Percentiles rank a stretch among this genome's conserved stretches.
phyloP scores from a whole-genome alignment of 768 basidiomycete genomes.

The Russula earlei region DNA sequence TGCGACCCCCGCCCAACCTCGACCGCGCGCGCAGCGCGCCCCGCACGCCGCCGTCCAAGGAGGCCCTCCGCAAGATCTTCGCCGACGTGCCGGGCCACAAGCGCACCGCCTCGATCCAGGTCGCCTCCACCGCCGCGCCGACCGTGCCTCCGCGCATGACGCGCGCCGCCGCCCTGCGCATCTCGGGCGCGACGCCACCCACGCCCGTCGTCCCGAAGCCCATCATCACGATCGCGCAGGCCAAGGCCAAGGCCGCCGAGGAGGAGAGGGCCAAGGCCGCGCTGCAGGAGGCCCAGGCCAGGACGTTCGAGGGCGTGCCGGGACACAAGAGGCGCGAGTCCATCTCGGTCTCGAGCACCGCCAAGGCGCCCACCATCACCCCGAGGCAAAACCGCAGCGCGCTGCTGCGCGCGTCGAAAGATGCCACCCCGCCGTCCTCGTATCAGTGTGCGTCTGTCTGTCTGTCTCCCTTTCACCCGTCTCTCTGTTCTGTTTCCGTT shows the following conservation, averaged over 20 bases:
- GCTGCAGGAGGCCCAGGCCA: slow-evolving; percentile 26
- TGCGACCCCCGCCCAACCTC: slow-evolving; percentile 34
- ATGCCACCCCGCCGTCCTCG: slow-evolving; percentile 31
- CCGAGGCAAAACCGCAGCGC: slow-evolving; percentile 40
- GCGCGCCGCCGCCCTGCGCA: slow-evolving; percentile 58
- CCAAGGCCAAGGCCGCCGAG: slow-evolving; percentile 25
- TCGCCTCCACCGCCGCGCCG: slow-evolving; percentile 70
- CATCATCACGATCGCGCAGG: slow-evolving; percentile 4
- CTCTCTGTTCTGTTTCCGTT: too few species aligned
- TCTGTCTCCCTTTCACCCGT: neutral
- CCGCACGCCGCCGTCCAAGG: slow-evolving; percentile 50
- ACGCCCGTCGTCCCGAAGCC: slow-evolving; percentile 21
- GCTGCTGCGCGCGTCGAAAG: slow-evolving; percentile 33
- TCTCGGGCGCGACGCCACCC: slow-evolving; percentile 42
- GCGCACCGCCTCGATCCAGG: slow-evolving; percentile 52
- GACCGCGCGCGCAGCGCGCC: slow-evolving; percentile 30
- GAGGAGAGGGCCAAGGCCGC: slow-evolving; percentile 25
- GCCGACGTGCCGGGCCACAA: slow-evolving; percentile 78
- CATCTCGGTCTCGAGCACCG: slow-evolving; percentile 51
- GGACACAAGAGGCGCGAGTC: slow-evolving; percentile 76
- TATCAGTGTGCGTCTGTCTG: slow-evolving; percentile 20
- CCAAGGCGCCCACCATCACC: slow-evolving; percentile 32
- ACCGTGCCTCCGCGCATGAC: slow-evolving; percentile 66
- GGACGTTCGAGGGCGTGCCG: slow-evolving; percentile 68
- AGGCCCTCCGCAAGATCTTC: slow-evolving; percentile 54